Base-by-base conservation (phyloP, 2,329 filamentous ascomycete species). In the Ampelomyces quisqualis region DNA sequence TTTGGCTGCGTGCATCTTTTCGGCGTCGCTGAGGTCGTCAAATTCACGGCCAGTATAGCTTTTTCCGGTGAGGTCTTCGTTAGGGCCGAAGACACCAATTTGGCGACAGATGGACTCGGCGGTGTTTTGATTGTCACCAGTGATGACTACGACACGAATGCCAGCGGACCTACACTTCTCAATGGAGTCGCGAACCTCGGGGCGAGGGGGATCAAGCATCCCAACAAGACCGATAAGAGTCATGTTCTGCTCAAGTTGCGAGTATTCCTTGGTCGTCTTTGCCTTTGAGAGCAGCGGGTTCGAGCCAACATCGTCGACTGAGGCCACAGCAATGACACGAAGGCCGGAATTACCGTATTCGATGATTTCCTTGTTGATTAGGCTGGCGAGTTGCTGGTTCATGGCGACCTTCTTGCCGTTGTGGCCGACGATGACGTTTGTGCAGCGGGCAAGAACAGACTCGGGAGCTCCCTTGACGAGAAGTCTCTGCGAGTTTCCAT, bases 401-500 rank as follows among this genome's bases (percentile, higher is more conserved):
- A 98, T 74, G 34, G 82, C 73, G 24, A 90, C 86, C 62, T 81
- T 85, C 66, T 86, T 87, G 53, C 89, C 93, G 58, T 88, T 77
- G 19, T 83, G 73, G 27, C 93, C 94, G 47, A 91, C 73, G 11
- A 97, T 69, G 31, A 84, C 80, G 62, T 91, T 82, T 34, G 88
- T 86, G 76, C 93, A 98, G 45, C 94, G 86, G 58, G 95, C 91
- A 48, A 98, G 80, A 56, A 98, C 84, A 9, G 90, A 89, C 70
- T 98, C 93, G 5, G 93, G 93, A 14, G 94, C 93, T 59, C 93
- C 93, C 74, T 98, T 98, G 53, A 98, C 90, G 34, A 98, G 79
- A 8, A 98, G 82, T 67, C 86, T 90, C 72, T 93, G 82, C 37
- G 82, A 71, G 34, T 77, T 75, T 40, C 80, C 84, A 39, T 79